phyloP scores from a whole-genome alignment of 2,329 filamentous ascomycete genomes.

The Botryotinia convoluta region DNA sequence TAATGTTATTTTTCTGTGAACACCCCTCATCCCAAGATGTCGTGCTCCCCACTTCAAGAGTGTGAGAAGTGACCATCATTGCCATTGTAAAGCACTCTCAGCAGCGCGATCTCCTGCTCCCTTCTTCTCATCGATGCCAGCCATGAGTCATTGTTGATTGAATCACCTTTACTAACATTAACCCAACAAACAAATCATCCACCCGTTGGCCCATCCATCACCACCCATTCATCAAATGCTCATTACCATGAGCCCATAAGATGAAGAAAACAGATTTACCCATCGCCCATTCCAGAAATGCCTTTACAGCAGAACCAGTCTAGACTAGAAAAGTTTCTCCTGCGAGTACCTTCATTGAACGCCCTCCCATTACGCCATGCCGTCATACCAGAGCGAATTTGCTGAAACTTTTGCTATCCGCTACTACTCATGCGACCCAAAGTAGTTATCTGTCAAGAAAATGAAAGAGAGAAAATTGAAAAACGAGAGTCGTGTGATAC shows the following conservation, averaged over 20 bases:
- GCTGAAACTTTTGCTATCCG: constrained; percentile 39
- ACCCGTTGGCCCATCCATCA: constrained; percentile 21
- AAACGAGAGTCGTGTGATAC: constrained; percentile 39
- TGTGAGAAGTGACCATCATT: constrained; percentile 34
- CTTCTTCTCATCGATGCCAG: constrained; percentile 23
- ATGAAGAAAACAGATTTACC: constrained; percentile 31
- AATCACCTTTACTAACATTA: constrained; percentile 25
- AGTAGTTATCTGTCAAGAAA: constrained; percentile 28
- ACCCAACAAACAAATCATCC: constrained; percentile 19
- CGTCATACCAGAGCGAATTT: constrained; percentile 36
- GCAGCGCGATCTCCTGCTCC: constrained; percentile 24
- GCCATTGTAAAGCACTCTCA: constrained; percentile 23
- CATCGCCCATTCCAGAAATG: constrained; percentile 36
- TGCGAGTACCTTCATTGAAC: constrained; percentile 32
- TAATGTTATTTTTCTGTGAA: constrained; percentile 21
- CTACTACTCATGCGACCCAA: constrained; percentile 34
- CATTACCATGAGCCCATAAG: constrained; percentile 26
- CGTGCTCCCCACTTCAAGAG: constrained; percentile 31
- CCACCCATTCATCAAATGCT: constrained; percentile 22
- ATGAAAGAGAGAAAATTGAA: constrained; percentile 21
- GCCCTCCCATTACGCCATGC: constrained; percentile 33
- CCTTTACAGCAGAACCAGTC: constrained; percentile 32
- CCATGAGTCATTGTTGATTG: neutral
- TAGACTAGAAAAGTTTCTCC: constrained; percentile 32
- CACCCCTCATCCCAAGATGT: constrained; percentile 30